Evolutionary conservation across 441 rosid genomes (phyloP).

Genomic region (Gossypium schwendimanii): DNA sequence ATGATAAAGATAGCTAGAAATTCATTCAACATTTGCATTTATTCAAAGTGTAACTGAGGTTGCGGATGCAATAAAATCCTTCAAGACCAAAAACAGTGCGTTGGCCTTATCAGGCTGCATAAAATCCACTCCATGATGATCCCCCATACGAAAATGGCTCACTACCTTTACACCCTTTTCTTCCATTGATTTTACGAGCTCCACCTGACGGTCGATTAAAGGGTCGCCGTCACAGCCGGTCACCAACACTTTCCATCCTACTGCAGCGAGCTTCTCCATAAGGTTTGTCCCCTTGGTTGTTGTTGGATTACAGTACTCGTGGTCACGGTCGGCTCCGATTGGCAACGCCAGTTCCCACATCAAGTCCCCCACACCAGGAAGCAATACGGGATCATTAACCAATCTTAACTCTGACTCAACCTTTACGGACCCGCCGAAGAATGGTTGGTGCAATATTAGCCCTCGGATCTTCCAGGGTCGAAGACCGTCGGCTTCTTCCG

Average conservation of each 20-base stretch:
- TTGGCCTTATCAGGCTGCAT: conserved; percentile 15
- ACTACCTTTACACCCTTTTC: conserved; percentile 21
- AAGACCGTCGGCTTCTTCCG: background rate
- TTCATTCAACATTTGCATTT: background rate
- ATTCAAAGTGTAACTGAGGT: background rate
- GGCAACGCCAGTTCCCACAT: conserved; percentile 36
- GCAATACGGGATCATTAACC: conserved; percentile 13
- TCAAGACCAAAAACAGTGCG: background rate
- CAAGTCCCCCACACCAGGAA: conserved; percentile 11
- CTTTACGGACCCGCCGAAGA: conserved; percentile 33
- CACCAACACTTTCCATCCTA: conserved; percentile 29
- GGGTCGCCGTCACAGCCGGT: conserved; percentile 26
- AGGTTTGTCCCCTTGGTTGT: conserved; percentile 4
- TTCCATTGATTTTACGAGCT: conserved; percentile 15
- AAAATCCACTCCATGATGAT: conserved; percentile 20
- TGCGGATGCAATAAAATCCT: conserved; percentile 4
- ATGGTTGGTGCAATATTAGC: conserved; percentile 35
- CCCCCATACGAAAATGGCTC: conserved; percentile 16
- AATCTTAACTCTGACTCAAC: conserved; percentile 23
- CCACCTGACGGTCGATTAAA: conserved; percentile 28
- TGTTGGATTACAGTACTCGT: conserved; percentile 38
- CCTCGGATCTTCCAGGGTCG: conserved; percentile 35
- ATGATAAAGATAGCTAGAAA: background rate
- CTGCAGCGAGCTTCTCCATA: conserved; percentile 1
- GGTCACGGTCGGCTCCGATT: conserved; percentile 29